Base-by-base conservation (phyloP, 768 basidiomycete genomes). In the Gymnopilus dilepis region DNA sequence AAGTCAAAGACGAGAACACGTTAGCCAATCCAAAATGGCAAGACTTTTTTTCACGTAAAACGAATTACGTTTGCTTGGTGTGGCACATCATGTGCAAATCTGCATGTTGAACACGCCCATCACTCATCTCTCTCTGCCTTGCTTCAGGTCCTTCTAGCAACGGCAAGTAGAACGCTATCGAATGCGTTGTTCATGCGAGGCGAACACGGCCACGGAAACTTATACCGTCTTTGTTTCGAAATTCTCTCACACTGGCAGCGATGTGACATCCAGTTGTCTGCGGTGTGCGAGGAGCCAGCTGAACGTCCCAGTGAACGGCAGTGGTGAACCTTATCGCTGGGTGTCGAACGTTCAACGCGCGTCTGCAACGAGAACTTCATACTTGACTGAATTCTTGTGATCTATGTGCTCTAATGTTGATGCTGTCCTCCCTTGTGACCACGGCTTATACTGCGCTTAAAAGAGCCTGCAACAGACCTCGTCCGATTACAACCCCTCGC, bases 321-420 rank as follows among this genome's bases (percentile, higher is more conserved):
- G 15, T 33, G 8, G 33, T 30, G 38, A 12, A 28, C 37, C 40
- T n/a, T 28, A 28, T 22, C 51, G 22, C 40, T 26, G 41, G n/a
- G n/a, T n/a, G n/a, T n/a, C 34, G 34, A 9, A 26, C 21, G 21
- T 3, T 48, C 34, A 37, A 24, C 45, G 45, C 38, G 33, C 45
- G 57, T 24, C 38, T 50, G 45, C 57, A 58, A 48, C 28, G 57
- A 58, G 57, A 58, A 24, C 12, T 58, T 47, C 57, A 58, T 58
- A 58, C 8, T 15, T n/a, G 47, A 4, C 37, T 11, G 12, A 58
- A 21, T 47, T 24, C n/a, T 6, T 43, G 43, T 45, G 56, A 33
- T 17, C 13, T 56, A 21, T 26, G n/a, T n/a, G n/a, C n/a, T n/a
- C n/a, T n/a, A n/a, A n/a, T n/a, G n/a, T 31, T 54, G 37, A 21